These are phyloP conservation scores for Psidium friedrichsthalianum DNA, from an alignment of 345 rosid genomes.

Conservation along the genomic window DNA sequence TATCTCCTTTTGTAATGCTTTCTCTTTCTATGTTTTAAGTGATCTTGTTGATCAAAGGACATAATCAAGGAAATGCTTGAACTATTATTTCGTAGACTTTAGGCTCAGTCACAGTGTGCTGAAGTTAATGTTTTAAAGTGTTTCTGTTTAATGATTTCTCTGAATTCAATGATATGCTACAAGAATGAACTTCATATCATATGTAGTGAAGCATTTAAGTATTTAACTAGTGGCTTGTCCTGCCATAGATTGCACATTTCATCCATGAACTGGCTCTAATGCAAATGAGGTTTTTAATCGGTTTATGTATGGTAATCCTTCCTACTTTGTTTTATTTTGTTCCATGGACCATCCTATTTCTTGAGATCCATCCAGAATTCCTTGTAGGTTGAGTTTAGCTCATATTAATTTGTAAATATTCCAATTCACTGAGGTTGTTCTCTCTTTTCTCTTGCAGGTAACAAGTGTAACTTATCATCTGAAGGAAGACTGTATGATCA, in stretches of 20 bases:
- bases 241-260: background rate
- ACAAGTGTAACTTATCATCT: no score
- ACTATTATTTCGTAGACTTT: no score
- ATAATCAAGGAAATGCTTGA: background rate
- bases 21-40: background rate
- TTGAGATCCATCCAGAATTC: no score
- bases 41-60: background rate
- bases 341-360: no score
- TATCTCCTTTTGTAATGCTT: background rate
- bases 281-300: background rate
- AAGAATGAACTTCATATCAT: background rate
- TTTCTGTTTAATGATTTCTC: background rate
- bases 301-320: background rate
- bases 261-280: background rate
- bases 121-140: slow-evolving; percentile 10
- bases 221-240: background rate
- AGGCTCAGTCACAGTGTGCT: no score
- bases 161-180: background rate
- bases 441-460: no score
- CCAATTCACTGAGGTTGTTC: no score
- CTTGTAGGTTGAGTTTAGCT: no score
- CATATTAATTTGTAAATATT: no score
- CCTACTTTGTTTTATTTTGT: no score
- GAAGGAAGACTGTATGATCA: no score
- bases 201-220: background rate